Conservation (phyloP, 306 rosid genomes). For the Calophaca sinica region DNA sequence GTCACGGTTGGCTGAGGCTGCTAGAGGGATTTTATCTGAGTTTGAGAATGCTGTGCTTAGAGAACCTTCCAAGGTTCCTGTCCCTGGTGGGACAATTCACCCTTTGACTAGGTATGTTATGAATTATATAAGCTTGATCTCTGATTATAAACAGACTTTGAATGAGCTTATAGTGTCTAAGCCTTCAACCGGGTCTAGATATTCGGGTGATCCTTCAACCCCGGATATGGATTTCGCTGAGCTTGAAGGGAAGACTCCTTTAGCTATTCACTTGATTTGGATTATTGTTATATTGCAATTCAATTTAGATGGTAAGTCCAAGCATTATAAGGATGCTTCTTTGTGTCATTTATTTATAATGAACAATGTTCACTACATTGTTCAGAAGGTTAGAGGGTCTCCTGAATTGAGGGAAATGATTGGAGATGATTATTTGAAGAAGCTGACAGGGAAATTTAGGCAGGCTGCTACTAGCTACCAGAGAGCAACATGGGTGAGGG, state of each 20-base stretch:
- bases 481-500: constrained; percentile 95
- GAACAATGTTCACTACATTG: constrained; percentile 99
- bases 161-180: constrained; percentile 88
- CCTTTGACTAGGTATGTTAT: constrained; percentile 97
- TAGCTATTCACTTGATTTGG: constrained; percentile 97
- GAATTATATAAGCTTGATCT: constrained; percentile 92
- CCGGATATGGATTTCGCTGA: constrained; percentile 95
- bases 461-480: constrained; percentile 95
- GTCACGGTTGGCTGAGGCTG: constrained; percentile 94
- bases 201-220: constrained; percentile 77
- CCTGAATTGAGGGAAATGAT: constrained; percentile 92
- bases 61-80: constrained; percentile 89
- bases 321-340: constrained; percentile 85
- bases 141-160: constrained; percentile 86
- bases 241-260: constrained; percentile 77
- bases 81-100: constrained; percentile 97
- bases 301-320: constrained; percentile 90
- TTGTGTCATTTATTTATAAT: constrained; percentile 81
- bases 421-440: constrained; percentile 86
- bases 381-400: constrained; percentile 88
- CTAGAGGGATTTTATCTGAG: constrained; percentile 89
- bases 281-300: constrained; percentile 88
- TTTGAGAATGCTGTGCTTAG: constrained; percentile 92
- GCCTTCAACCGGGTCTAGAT: constrained; percentile 84
- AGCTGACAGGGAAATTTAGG: constrained; percentile 78